Base-by-base conservation (phyloP, 1,139 yeast species). In the Meyerozyma guilliermondii region DNA sequence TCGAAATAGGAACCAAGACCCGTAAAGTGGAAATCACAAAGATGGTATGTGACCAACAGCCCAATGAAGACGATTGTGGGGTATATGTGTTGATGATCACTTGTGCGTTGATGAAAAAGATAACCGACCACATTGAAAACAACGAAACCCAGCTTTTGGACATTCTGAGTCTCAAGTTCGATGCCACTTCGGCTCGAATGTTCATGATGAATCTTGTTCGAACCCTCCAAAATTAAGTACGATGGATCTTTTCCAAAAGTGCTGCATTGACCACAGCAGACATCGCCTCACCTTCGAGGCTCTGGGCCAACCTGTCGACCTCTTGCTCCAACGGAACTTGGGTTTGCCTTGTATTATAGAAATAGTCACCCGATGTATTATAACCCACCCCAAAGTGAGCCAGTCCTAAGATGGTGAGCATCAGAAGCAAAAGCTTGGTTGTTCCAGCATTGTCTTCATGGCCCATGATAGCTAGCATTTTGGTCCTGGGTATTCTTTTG, bases 1-100 rank as follows among this genome's bases (percentile, higher is more conserved):
- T 70, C 13, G 52, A 54, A 39, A 47, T 62, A 17, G 49, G 59
- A 28, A 50, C 49, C 26, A 40, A 50, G n/a, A 46, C 46, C 29
- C 47, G 48, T 26, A 53, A 53, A 14, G 50, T 70, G 14, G 52
- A 56, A 33, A 45, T 68, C 1, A 43, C 58, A 7, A 51, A 55
- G 24, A 58, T 65, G 60, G 55, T 56, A 37, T 69, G 74, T 41
- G 69, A 67, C 48, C 78, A 72, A 47, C 78, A 72, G 47, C 53
- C 60, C 6, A 72, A 72, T 47, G 69, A 66, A 39, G 76, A 71
- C 49, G 78, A 72, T 51, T 72, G 78, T 51, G 78, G 78, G 0
- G 71, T 72, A 5, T 70, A 59, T 48, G 53, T 68, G 39, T 55
- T 69, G 24, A 71, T 71, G 76, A 61, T 65, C 18, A 61, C 75